These are phyloP conservation scores for Lablab purpureus DNA, from an alignment of 306 rosid species.

Conservation along the genomic window DNA sequence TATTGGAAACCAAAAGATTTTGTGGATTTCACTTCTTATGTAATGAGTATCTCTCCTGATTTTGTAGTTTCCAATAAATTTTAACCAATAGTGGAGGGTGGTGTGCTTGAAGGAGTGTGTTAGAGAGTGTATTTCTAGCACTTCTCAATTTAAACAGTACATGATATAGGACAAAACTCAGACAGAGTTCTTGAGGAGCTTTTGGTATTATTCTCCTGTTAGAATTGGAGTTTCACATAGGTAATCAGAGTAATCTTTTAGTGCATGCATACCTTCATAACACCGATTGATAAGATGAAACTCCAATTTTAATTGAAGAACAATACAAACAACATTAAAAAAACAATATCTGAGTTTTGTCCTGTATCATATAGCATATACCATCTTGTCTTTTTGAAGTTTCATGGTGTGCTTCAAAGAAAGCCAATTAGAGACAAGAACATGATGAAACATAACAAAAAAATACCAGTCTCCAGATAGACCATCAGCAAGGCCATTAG, in stretches of 20 bases:
- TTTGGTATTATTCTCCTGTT: not conserved
- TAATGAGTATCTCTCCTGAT: not conserved
- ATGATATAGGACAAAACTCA: not conserved
- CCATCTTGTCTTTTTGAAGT: not conserved
- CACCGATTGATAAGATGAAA: not conserved
- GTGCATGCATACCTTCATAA: not conserved
- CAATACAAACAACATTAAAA: not conserved
- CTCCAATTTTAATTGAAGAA: not conserved
- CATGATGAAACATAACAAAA: not conserved
- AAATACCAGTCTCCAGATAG: conserved; percentile 56
- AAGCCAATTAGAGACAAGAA: not conserved
- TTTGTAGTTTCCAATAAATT: not conserved
- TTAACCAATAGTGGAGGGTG: not conserved
- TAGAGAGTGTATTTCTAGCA: too few species aligned
- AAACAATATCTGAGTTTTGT: not conserved
- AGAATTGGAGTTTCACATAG: not conserved
- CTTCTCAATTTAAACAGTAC: too few species aligned
- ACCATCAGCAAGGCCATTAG: conserved; percentile 64
- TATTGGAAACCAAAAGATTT: not conserved
- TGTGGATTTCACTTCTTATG: not conserved
- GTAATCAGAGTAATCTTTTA: not conserved
- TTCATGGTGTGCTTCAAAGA: not conserved
- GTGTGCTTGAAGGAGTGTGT: not conserved
- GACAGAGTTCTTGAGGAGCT: not conserved
- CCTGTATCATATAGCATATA: not conserved